Percentiles rank a stretch among this genome's conserved stretches.
These are phyloP conservation scores for Yamadazyma sp. DNA, from an alignment of 1,139 yeast species.

Conservation along the genomic window DNA sequence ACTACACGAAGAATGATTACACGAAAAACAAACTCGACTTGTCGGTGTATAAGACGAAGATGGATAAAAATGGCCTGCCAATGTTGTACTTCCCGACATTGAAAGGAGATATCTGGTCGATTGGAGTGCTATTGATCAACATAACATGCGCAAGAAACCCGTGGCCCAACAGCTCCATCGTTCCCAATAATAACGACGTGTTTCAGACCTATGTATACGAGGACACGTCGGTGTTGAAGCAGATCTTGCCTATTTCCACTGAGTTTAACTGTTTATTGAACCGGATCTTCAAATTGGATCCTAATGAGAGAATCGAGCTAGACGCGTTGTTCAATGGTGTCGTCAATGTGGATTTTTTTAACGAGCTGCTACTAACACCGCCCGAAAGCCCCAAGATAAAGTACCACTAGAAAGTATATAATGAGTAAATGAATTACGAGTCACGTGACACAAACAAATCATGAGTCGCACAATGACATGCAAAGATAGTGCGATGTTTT, in stretches of 20 bases:
- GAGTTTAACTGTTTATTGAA: constrained; percentile 59
- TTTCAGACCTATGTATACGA: constrained; percentile 45
- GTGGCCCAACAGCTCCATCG: constrained; percentile 78
- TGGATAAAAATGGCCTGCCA: constrained; percentile 3
- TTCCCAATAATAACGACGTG: constrained; percentile 57
- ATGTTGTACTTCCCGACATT: constrained; percentile 57
- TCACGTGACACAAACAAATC: no score
- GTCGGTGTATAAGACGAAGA: constrained; percentile 20
- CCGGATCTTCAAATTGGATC: constrained; percentile 59
- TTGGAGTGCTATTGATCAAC: constrained; percentile 79
- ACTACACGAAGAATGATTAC: constrained; percentile 35
- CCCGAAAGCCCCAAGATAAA: constrained; percentile 14
- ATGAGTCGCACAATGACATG: no score
- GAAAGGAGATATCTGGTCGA: constrained; percentile 86
- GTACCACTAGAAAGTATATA: neutral
- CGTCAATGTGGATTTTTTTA: constrained; percentile 40
- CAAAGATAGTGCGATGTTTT: no score
- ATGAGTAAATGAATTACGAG: neutral
- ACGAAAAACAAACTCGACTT: constrained; percentile 32
- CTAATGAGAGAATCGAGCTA: constrained; percentile 60
- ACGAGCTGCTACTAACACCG: constrained; percentile 22
- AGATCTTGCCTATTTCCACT: constrained; percentile 64
- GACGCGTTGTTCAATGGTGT: constrained; percentile 44
- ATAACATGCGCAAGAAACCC: constrained; percentile 85
- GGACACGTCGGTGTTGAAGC: constrained; percentile 27